phyloP scores from a whole-genome alignment of 805 yeast genomes.

The Ogataea siamensis region DNA sequence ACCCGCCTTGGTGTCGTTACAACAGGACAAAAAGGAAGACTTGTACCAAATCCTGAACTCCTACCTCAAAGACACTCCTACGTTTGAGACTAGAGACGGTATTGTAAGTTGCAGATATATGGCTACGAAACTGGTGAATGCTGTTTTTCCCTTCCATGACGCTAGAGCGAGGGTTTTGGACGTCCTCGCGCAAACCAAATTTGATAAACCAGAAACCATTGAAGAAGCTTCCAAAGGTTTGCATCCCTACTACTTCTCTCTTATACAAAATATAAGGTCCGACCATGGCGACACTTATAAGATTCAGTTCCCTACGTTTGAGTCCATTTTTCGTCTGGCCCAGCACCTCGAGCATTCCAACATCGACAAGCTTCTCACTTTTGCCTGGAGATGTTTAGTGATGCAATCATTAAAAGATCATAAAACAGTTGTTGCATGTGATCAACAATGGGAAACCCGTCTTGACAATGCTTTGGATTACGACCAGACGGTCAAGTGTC shows the following conservation, averaged over 20 bases:
- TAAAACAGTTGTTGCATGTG: conserved; percentile 57
- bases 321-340: conserved; percentile 36
- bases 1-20: conserved; percentile 43
- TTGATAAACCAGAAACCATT: conserved; percentile 65
- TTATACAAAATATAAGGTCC: conserved; percentile 38
- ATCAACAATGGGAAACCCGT: conserved; percentile 72
- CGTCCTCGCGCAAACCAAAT: conserved; percentile 52
- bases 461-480: conserved; percentile 65
- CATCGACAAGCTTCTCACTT: conserved; percentile 44
- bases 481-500: conserved; percentile 50
- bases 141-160: conserved; percentile 65
- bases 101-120: conserved; percentile 53
- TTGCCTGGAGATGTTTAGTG: conserved; percentile 56
- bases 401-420: conserved; percentile 59
- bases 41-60: conserved; percentile 39
- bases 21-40: conserved; percentile 37
- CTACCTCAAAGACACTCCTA: conserved; percentile 1
- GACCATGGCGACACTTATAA: no score
- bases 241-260: conserved; percentile 76
- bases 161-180: conserved; percentile 65
- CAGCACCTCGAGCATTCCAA: conserved; percentile 23
- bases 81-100: conserved; percentile 32
- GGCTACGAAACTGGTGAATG: conserved; percentile 62
- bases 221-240: conserved; percentile 81
- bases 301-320: conserved; percentile 62